Base-by-base conservation (phyloP, 495 filamentous ascomycete species). In the Penicillium ucsense region DNA sequence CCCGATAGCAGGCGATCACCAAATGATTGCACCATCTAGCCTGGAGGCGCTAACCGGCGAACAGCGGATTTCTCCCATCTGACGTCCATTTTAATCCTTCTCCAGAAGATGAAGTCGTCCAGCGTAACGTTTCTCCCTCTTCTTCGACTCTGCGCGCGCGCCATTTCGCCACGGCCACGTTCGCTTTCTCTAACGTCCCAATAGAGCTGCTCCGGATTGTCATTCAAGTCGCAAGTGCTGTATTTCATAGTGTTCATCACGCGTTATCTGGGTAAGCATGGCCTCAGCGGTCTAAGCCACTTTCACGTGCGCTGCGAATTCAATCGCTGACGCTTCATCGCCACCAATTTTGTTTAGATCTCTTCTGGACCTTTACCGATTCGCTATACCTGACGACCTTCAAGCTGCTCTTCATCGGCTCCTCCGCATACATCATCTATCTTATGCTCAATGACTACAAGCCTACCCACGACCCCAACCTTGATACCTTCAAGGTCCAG, bases 401-500 rank as follows among this genome's bases (percentile, higher is more conserved):
- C 77, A 98, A 98, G 70, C 79, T 98, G 58, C 78, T 95, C 61
- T 98, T 97, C 77, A 86, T 98, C 64, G 72, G 64, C 51, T 81
- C 86, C n/a, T 86, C 89, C 43, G 78, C 81, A 38, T 98, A 96
- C 76, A 92, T 86, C 55, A 80, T 98, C 62, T 95, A 95, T 68
- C 79, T 96, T 46, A 98, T 98, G 92, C 82, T 90, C 37, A 88
- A 86, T 62, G 85, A 88, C 54, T 98, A 92, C 78, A 89, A 88
- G 64, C 92, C 92, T 31, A 96, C 94, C 35, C 88, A 94, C 70
- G 92, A 96, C 59, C 87, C 89, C 32, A 94, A 90, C 63, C 77
- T 89, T 57, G 92, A 98, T 61, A 98, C 92, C 20, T 96, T 98
- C 77, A 89, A 89, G 49, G 86, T 96, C 34, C 81, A 92, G 61